A percentile compares a stretch with the other conserved stretches of the same genome.
phyloP scores from a whole-genome alignment of 1,139 yeast species.

The Magnusiomyces sp. region DNA sequence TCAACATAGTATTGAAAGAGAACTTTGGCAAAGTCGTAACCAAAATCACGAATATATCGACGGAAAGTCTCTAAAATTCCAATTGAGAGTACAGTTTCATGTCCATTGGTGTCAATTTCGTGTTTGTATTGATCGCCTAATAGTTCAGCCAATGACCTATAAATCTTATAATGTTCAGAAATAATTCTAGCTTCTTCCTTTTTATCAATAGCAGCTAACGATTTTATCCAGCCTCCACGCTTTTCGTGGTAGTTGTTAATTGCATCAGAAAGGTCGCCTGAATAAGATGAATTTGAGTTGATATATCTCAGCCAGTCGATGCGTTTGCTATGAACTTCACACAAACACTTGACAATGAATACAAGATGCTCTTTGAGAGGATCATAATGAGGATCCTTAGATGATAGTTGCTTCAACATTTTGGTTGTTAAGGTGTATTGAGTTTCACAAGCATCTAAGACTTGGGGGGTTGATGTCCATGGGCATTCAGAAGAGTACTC shows the following conservation, averaged over 20 bases:
- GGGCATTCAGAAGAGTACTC: slow-evolving; percentile 21
- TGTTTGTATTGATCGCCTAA: slow-evolving; percentile 40
- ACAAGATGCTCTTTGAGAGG: slow-evolving; percentile 22
- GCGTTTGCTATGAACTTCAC: slow-evolving; percentile 26
- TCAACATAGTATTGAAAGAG: slow-evolving; percentile 54
- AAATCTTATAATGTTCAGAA: slow-evolving; percentile 60
- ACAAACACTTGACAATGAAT: slow-evolving; percentile 26
- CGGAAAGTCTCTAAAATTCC: slow-evolving; percentile 31
- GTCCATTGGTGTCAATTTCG: slow-evolving; percentile 23
- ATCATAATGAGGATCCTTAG: slow-evolving; percentile 12
- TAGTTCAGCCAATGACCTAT: slow-evolving; percentile 56
- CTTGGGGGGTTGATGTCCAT: slow-evolving; percentile 28
- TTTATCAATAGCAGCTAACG: slow-evolving; percentile 42
- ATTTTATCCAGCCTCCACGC: slow-evolving; percentile 46
- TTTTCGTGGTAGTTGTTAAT: slow-evolving; percentile 15
- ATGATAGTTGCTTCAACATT: slow-evolving; percentile 13
- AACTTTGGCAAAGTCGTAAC: slow-evolving; percentile 59
- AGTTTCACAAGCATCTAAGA: slow-evolving; percentile 22
- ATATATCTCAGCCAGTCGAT: slow-evolving; percentile 20
- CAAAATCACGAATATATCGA: slow-evolving; percentile 52
- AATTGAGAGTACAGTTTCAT: slow-evolving; percentile 26
- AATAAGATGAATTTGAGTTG: no score
- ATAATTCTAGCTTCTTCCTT: slow-evolving; percentile 50
- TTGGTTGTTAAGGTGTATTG: slow-evolving; percentile 20
- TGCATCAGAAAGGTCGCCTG: no score